Evolutionary conservation across 1,139 yeast species (phyloP).

Genomic region (Hyphopichia burtonii): DNA sequence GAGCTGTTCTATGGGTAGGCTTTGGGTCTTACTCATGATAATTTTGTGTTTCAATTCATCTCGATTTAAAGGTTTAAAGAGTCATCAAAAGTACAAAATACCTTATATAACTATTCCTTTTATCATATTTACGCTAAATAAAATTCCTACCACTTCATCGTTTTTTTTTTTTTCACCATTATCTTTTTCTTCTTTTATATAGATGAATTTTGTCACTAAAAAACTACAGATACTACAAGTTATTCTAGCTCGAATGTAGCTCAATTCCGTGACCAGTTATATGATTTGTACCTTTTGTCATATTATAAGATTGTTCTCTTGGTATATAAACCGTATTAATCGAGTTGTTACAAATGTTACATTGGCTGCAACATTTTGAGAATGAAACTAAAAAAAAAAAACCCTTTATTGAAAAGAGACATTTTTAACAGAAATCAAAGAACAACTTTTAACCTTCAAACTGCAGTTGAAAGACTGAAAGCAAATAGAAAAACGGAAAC

Average conservation of each 20-base stretch:
- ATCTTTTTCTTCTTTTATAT: neutral
- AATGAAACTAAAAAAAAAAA: neutral
- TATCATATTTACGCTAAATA: neutral
- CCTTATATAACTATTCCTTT: neutral
- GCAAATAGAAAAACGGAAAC: neutral
- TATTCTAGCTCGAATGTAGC: too few species aligned
- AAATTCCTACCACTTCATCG: neutral
- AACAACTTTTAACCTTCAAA: neutral
- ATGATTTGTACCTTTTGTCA: too few species aligned
- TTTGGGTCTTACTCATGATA: neutral
- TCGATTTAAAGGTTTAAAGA: neutral
- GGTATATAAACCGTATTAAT: too few species aligned
- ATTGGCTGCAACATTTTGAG: neutral
- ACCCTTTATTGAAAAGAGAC: neutral
- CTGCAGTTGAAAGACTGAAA: neutral
- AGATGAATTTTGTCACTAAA: neutral
- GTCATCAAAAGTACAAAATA: neutral
- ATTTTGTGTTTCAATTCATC: neutral
- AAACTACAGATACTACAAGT: too few species aligned
- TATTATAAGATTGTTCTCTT: too few species aligned
- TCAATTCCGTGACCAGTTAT: too few species aligned
- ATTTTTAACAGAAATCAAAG: neutral
- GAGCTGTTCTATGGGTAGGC: neutral
- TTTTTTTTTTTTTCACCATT: neutral
- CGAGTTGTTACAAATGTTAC: too few species aligned